Evolutionary conservation across 2,329 filamentous ascomycete genomes (phyloP), one percentile per base, ranked within the genome.

Genomic region (Penicillium sp.): DNA sequence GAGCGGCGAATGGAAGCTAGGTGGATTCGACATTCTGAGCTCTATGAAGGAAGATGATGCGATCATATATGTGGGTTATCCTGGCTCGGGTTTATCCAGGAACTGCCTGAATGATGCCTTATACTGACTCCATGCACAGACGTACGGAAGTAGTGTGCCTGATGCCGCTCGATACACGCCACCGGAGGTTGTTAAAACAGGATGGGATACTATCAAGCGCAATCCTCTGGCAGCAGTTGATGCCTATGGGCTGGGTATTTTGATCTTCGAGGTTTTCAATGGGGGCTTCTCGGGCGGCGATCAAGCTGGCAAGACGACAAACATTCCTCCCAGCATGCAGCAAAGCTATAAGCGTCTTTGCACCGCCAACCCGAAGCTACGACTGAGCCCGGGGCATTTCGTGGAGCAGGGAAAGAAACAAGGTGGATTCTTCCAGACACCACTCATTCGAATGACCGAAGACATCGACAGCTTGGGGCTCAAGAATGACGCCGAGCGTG

Each of bases 1-100:
- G 65, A 96, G 93, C 64, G 93, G 93, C 51, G 93, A 98, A 71
- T 98, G 93, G 93, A 97, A 94, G 64, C 74, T 98, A 2, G 90
- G 86, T 19, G 93, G 93, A 0, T 95, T 98, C 59, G 93, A 98
- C 58, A 80, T 95, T 5, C 70, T 97, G 52, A 97, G 90, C 71
- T 96, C 86, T 33, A 84, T 97, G 72, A 97, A 96, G 63, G 93
- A 97, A 50, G 90, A 97, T 54, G 88, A 97, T 60, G 88, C 90
- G 9, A 77, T 95, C 42, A 90, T 98, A 63, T 96, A 94, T 65
- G 84, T 88, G 54, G 55, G 72, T 66, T 26, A 19, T 12, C 32
- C 9, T n/a, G 38, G 32, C 13, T 26, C 15, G 31, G 15, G 6
- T 22, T 12, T 50, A 31, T 7, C 10, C 3, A 15, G 39, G 3